These are phyloP conservation scores for Pichia sp. DNA, from an alignment of 1,139 yeast genomes.

Conservation along the genomic window DNA sequence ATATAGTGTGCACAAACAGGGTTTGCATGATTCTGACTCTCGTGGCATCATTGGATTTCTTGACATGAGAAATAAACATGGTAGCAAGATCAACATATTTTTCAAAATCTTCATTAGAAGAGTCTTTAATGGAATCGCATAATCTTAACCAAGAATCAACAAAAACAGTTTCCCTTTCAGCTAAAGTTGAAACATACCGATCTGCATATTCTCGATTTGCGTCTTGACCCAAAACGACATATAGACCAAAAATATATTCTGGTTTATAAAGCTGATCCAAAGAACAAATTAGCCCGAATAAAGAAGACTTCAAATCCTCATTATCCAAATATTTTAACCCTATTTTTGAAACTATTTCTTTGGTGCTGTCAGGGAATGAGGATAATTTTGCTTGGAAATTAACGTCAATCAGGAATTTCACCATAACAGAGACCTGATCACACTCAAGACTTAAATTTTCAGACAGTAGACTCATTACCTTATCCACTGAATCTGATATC, in stretches of 20 bases:
- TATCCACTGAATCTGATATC: background rate
- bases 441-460: slow-evolving; percentile 7
- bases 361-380: background rate
- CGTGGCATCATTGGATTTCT: slow-evolving; percentile 17
- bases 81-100: slow-evolving; percentile 16
- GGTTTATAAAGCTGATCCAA: slow-evolving; percentile 14
- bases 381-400: background rate
- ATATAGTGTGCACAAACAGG: slow-evolving; percentile 10
- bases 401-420: slow-evolving; percentile 5
- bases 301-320: slow-evolving; percentile 6
- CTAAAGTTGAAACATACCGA: slow-evolving; percentile 1
- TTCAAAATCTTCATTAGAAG: slow-evolving; percentile 5
- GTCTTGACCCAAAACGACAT: slow-evolving; percentile 18
- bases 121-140: slow-evolving; percentile 9
- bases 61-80: slow-evolving; percentile 16
- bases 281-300: slow-evolving; percentile 23
- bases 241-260: slow-evolving; percentile 23
- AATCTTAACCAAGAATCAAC: slow-evolving; percentile 19
- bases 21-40: slow-evolving; percentile 4
- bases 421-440: slow-evolving; percentile 3
- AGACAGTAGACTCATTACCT: background rate
- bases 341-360: slow-evolving; percentile 14
- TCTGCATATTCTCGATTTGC: slow-evolving; percentile 2
- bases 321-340: slow-evolving; percentile 11
- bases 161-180: background rate